phyloP scores from a whole-genome alignment of 1,139 yeast genomes.

The Debaryomyces sp. region DNA sequence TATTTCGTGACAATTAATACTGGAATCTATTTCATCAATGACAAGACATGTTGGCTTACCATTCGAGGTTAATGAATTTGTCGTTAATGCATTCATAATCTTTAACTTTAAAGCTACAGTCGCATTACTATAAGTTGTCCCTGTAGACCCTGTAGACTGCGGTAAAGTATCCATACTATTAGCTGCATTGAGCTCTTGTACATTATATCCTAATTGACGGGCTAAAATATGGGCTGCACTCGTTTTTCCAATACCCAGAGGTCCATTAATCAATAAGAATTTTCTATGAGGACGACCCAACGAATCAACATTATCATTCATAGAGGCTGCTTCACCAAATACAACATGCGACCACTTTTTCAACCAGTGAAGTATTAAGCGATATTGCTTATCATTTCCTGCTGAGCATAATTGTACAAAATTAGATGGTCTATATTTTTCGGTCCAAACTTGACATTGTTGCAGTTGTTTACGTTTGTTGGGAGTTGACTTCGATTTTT shows the following conservation, averaged over 20 bases:
- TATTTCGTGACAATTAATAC: slow-evolving; percentile 74
- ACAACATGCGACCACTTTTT: slow-evolving; percentile 78
- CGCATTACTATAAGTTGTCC: slow-evolving; percentile 22
- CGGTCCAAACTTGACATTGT: slow-evolving; percentile 58
- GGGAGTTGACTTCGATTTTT: slow-evolving; percentile 10
- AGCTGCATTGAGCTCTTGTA: slow-evolving; percentile 88
- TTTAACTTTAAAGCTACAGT: slow-evolving; percentile 44
- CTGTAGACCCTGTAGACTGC: slow-evolving; percentile 18
- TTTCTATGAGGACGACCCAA: slow-evolving; percentile 72
- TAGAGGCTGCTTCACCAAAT: slow-evolving; percentile 42
- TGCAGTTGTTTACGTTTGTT: slow-evolving; percentile 5
- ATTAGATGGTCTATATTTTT: slow-evolving; percentile 77
- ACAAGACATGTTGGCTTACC: slow-evolving; percentile 79
- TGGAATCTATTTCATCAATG: slow-evolving; percentile 91
- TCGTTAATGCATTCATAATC: slow-evolving; percentile 69
- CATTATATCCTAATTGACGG: slow-evolving; percentile 76
- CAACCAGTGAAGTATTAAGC: slow-evolving; percentile 76
- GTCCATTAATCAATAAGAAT: slow-evolving; percentile 80
- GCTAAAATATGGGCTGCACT: slow-evolving; percentile 86
- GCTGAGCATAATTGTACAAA: slow-evolving; percentile 64
- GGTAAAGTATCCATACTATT: slow-evolving; percentile 55
- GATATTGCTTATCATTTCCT: slow-evolving; percentile 83
- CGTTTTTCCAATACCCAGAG: slow-evolving; percentile 96
- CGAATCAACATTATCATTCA: slow-evolving; percentile 45
- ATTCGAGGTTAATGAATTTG: slow-evolving; percentile 55